Evolutionary conservation across 495 filamentous ascomycete species (phyloP), one percentile per base, ranked within the genome.

Genomic region (Aspergillus baeticus): DNA sequence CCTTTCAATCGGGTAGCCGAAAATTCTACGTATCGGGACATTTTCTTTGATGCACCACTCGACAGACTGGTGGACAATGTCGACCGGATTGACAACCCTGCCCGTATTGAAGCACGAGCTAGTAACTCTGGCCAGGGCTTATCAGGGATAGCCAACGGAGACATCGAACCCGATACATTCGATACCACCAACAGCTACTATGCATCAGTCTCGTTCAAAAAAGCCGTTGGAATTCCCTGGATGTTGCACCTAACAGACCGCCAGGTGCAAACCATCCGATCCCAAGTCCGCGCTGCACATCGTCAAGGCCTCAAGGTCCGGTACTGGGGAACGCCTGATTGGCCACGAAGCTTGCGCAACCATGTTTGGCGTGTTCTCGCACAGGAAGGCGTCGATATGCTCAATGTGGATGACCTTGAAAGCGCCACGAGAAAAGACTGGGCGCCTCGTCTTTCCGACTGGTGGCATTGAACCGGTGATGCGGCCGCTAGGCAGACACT

Each of bases 351-450:
- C 45, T 60, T 87, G 61, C 74, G 91, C 38, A 87, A 94, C 69
- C 77, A 83, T 53, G 71, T 95, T 15, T 95, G 90, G 91, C 71
- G 82, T 44, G 77, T 87, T 3, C 65, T 96, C n/a, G 76, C 85
- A 23, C 70, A 77, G 39, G 88, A 91, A 60, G 90, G 89, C 0
- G 86, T 87, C 5, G 88, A 89, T 65, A 71, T 91, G 26, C 69
- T 95, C 31, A 94, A 92, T 66, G 89, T 87, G 6, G 90, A 95
- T 76, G 89, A 94, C 72, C 66, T 95, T 51, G 64, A 75, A 17
- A 77, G 64, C 33, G 84, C 80, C 7, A 77, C 80, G 0, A 65
- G 61, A 41, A 63, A 69, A 45, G 70, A 79, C 35, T 83, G 79
- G 80, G 65, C 60, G 21, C 69, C 65, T 26, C 57, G 50, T 31